Evolutionary conservation across 352 stramenopile species (phyloP).

Genomic region (Pythium vanterpoolii): DNA sequence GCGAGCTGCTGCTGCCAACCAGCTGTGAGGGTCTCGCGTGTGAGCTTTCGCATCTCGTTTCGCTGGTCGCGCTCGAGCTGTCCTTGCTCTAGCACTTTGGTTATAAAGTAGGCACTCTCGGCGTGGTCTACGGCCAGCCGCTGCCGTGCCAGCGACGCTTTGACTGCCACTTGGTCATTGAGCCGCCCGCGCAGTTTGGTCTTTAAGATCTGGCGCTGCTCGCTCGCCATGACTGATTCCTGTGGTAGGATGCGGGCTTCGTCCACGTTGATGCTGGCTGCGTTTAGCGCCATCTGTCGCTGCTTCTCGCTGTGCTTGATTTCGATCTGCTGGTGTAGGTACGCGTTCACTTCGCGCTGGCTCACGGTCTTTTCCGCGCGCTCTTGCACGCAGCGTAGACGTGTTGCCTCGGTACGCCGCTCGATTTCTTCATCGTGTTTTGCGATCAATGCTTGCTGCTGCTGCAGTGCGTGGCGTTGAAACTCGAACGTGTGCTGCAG

Average conservation of each 20-base stretch:
- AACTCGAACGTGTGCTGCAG: slow-evolving; percentile 18
- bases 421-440: slow-evolving; percentile 27
- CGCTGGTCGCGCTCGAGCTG: slow-evolving; percentile 28
- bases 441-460: not conserved
- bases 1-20: slow-evolving; percentile 50
- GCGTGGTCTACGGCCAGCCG: slow-evolving; percentile 40
- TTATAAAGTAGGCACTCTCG: slow-evolving; percentile 55
- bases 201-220: slow-evolving; percentile 33
- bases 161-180: slow-evolving; percentile 45
- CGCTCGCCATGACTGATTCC: slow-evolving; percentile 30
- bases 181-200: slow-evolving; percentile 39
- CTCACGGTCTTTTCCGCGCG: slow-evolving; percentile 34
- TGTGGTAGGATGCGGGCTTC: slow-evolving; percentile 42
- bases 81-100: slow-evolving; percentile 38
- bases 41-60: slow-evolving; percentile 25
- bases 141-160: slow-evolving; percentile 36
- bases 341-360: slow-evolving; percentile 45
- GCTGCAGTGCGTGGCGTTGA: slow-evolving; percentile 3
- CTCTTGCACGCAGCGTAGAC: slow-evolving; percentile 41
- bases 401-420: slow-evolving; percentile 25
- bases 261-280: slow-evolving; percentile 14
- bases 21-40: slow-evolving; percentile 37
- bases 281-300: slow-evolving; percentile 7
- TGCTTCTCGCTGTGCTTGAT: slow-evolving; percentile 27
- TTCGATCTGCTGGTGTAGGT: slow-evolving; percentile 48